Conservation (phyloP, 2,329 filamentous ascomycete species). For the Penicillium sp. region DNA sequence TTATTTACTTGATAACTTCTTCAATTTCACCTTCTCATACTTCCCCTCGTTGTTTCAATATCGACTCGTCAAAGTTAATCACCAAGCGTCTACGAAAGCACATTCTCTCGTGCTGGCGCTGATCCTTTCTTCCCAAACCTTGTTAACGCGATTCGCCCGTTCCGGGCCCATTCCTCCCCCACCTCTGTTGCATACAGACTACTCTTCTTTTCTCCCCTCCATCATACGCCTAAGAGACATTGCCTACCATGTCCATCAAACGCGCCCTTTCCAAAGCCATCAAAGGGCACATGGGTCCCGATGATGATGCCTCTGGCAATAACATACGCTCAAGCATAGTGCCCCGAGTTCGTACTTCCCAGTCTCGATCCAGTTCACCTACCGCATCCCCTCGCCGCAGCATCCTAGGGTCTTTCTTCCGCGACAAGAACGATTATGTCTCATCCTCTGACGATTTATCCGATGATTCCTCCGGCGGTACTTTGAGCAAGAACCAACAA, state of each 20-base stretch:
- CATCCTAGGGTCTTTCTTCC: constrained; percentile 42
- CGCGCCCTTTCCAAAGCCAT: constrained; percentile 43
- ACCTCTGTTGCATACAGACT: constrained; percentile 8
- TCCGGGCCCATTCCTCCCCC: constrained; percentile 10
- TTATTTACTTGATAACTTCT: not conserved
- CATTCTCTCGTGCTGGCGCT: not conserved
- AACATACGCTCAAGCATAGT: constrained; percentile 21
- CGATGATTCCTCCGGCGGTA: constrained; percentile 36
- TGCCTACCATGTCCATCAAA: constrained; percentile 47
- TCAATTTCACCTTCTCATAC: not conserved
- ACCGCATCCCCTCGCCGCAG: constrained; percentile 37
- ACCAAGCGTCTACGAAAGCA: too few relatives aligned
- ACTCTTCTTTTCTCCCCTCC: constrained; percentile 2
- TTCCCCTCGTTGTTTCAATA: too few relatives aligned
- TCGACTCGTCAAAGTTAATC: too few relatives aligned
- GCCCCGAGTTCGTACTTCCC: constrained; percentile 16
- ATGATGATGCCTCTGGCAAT: constrained; percentile 25
- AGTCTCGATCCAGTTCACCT: constrained; percentile 14
- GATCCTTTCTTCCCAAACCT: not conserved
- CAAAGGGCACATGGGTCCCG: constrained; percentile 25
- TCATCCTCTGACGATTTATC: constrained; percentile 45
- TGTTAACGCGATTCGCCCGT: constrained; percentile 2
- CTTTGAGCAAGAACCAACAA: constrained; percentile 46
- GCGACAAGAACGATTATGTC: constrained; percentile 37
- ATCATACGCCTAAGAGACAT: not conserved